These are phyloP conservation scores for Boeremia exigua DNA, from an alignment of 2,329 filamentous ascomycete species.

Conservation along the genomic window DNA sequence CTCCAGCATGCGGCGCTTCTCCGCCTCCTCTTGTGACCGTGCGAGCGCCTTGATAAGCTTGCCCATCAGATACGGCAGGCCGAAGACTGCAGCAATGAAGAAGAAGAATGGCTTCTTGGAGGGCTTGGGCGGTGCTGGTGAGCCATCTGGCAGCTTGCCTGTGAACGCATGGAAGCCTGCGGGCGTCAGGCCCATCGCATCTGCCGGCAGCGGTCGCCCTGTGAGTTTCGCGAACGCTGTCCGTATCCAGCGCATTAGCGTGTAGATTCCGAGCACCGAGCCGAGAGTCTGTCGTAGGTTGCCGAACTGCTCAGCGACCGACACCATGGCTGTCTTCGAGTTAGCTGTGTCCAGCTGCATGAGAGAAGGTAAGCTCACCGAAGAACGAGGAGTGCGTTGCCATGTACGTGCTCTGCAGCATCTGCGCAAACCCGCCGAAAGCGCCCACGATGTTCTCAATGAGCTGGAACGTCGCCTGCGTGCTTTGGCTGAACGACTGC, in stretches of 20 bases:
- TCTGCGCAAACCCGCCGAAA: slow-evolving; percentile 97
- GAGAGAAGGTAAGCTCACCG: slow-evolving; percentile 63
- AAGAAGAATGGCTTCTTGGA: slow-evolving; percentile 96
- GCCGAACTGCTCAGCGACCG: slow-evolving; percentile 95
- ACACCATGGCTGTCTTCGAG: slow-evolving; percentile 77
- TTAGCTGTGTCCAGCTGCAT: slow-evolving; percentile 19
- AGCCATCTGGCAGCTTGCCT: slow-evolving; percentile 72
- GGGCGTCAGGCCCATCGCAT: slow-evolving; percentile 85
- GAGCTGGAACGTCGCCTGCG: slow-evolving; percentile 96
- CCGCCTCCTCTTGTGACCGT: slow-evolving; percentile 82
- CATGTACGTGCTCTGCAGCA: slow-evolving; percentile 99
- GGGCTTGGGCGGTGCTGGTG: slow-evolving; percentile 69
- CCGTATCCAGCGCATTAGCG: slow-evolving; percentile 91
- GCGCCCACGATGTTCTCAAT: slow-evolving; percentile 96
- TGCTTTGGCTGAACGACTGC: slow-evolving; percentile 93
- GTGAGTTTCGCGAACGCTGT: slow-evolving; percentile 92
- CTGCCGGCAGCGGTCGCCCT: slow-evolving; percentile 85
- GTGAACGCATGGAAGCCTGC: slow-evolving; percentile 90
- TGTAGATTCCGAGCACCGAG: slow-evolving; percentile 93
- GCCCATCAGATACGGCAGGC: slow-evolving; percentile 94
- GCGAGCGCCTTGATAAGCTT: slow-evolving; percentile 90
- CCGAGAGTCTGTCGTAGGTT: slow-evolving; percentile 92
- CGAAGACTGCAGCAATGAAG: slow-evolving; percentile 93
- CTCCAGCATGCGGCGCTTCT: slow-evolving; percentile 64
- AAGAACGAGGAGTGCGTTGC: slow-evolving; percentile 99